A percentile compares a stretch with the other conserved stretches of the same genome.
Evolutionary conservation across 2,329 filamentous ascomycete genomes (phyloP).

Genomic region (Myriosclerotinia scirpicola): DNA sequence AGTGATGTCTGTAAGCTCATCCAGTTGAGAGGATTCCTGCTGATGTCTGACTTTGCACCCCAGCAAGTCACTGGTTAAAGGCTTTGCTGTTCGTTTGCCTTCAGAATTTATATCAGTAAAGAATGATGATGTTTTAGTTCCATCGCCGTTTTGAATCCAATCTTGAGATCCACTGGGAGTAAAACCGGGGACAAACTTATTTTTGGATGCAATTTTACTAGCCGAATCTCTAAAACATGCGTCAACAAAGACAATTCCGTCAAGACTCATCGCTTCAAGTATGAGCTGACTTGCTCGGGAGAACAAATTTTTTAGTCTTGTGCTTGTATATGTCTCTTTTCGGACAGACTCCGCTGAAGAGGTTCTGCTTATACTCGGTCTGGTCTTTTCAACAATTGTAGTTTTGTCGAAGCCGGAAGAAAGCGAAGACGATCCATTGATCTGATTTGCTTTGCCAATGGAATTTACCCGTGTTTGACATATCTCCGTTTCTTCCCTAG

Average conservation of each 20-base stretch:
- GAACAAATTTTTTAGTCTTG: slow-evolving; percentile 26
- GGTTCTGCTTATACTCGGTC: slow-evolving; percentile 15
- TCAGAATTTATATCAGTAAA: not conserved
- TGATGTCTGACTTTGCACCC: slow-evolving; percentile 13
- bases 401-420: slow-evolving; percentile 1
- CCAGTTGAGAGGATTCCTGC: slow-evolving; percentile 1
- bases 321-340: slow-evolving; percentile 16
- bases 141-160: not conserved
- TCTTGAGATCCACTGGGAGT: not conserved
- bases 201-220: slow-evolving; percentile 11
- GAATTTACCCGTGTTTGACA: not conserved
- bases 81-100: not conserved
- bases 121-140: not conserved
- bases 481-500: not conserved
- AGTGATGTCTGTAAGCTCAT: not conserved
- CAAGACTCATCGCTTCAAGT: slow-evolving; percentile 30
- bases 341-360: slow-evolving; percentile 12
- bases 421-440: not conserved
- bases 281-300: slow-evolving; percentile 31
- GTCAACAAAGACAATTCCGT: slow-evolving; percentile 32
- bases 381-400: not conserved
- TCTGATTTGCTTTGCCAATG: not conserved
- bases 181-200: not conserved
- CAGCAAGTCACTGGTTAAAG: slow-evolving; percentile 19
- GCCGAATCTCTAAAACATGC: slow-evolving; percentile 27